Percentiles rank a stretch among this genome's conserved stretches.
Evolutionary conservation across 495 filamentous ascomycete genomes (phyloP).

Genomic region (Trichocladium uniseriatum): DNA sequence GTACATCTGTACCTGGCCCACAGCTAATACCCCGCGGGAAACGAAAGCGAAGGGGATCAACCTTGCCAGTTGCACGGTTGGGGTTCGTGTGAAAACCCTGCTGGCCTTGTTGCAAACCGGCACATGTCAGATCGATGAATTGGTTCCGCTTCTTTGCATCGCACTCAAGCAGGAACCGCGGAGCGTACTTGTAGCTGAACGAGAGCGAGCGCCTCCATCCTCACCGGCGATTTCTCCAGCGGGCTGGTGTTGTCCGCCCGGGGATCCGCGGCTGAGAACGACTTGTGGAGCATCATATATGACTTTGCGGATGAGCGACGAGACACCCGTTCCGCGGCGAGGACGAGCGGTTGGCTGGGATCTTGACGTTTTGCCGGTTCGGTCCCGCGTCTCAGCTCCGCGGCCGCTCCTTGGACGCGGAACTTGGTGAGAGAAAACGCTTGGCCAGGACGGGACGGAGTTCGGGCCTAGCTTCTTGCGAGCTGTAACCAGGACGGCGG

Average conservation of each 20-base stretch:
- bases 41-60: too few relatives aligned
- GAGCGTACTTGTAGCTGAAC: too few relatives aligned
- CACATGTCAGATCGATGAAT: background rate
- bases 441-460: conserved; percentile 4
- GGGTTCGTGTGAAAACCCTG: too few relatives aligned
- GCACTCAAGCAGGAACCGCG: background rate
- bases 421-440: too few relatives aligned
- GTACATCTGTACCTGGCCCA: too few relatives aligned
- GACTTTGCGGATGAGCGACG: background rate
- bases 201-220: too few relatives aligned
- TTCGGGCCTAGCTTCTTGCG: conserved; percentile 1
- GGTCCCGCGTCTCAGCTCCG: conserved; percentile 4
- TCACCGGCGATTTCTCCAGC: too few relatives aligned
- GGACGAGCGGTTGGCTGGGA: background rate
- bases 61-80: too few relatives aligned
- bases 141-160: background rate
- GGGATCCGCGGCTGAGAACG: too few relatives aligned
- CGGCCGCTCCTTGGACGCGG: background rate
- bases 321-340: background rate
- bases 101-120: too few relatives aligned
- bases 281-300: background rate
- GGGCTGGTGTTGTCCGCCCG: too few relatives aligned
- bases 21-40: too few relatives aligned
- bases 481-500: conserved; percentile 1
- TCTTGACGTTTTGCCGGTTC: conserved; percentile 1